phyloP scores from a whole-genome alignment of 1,284 basidiomycete genomes.

The Anthracocystis panici-leucophaei region DNA sequence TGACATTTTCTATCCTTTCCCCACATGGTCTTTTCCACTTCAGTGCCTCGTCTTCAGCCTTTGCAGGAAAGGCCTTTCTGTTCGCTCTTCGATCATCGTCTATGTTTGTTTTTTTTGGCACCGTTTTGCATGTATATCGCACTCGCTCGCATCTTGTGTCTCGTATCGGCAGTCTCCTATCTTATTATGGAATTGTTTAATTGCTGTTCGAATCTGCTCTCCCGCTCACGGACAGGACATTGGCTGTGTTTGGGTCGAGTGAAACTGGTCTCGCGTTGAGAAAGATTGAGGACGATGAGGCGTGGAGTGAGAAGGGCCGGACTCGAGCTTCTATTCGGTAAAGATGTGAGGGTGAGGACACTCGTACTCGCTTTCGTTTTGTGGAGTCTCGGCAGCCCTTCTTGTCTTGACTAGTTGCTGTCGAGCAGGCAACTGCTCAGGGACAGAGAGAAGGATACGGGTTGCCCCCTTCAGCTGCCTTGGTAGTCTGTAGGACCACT shows the following conservation, averaged over 20 bases:
- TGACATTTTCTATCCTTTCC: neutral
- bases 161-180: neutral
- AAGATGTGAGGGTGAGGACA: too few relatives aligned
- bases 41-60: neutral
- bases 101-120: neutral
- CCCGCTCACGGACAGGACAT: neutral
- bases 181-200: constrained; percentile 23
- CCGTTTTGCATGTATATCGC: constrained; percentile 12
- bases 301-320: neutral
- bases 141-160: constrained; percentile 1
- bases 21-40: neutral
- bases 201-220: neutral
- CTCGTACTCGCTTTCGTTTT: too few relatives aligned
- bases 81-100: neutral
- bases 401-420: too few relatives aligned
- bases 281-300: neutral
- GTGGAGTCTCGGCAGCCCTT: too few relatives aligned
- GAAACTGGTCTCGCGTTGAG: too few relatives aligned
- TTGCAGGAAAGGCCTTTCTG: neutral
- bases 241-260: neutral
- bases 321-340: too few relatives aligned
- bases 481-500: too few relatives aligned
- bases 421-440: too few relatives aligned
- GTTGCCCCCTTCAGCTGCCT: too few relatives aligned
- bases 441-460: too few relatives aligned